phyloP scores from a whole-genome alignment of 768 basidiomycete genomes.

The Rhodotorula sphaerocarpa region DNA sequence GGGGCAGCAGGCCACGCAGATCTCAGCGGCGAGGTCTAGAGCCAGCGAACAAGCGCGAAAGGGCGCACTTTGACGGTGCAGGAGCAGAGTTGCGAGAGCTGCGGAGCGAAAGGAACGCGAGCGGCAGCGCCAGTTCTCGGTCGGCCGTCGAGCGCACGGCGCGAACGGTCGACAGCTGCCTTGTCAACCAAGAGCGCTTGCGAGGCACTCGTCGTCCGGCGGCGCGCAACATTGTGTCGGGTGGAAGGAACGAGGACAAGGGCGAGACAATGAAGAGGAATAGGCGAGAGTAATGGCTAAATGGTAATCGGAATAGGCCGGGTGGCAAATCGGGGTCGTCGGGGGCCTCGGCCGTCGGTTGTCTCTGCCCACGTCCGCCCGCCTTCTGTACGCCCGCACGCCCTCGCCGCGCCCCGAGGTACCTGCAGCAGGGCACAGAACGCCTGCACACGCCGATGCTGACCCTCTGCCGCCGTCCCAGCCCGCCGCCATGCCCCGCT shows the following conservation, averaged over 20 bases:
- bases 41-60: neutral
- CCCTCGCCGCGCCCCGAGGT: neutral
- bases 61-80: neutral
- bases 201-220: no score
- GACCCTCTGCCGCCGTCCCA: neutral
- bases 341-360: no score
- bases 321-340: no score
- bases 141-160: neutral
- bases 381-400: no score
- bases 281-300: no score
- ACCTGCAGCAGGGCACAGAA: neutral
- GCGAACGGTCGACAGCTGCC: slow-evolving; percentile 1
- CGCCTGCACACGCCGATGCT: neutral
- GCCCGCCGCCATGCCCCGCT: neutral
- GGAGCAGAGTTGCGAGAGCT: neutral
- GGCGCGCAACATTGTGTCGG: neutral
- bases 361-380: no score
- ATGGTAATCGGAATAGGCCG: no score
- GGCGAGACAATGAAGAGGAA: no score
- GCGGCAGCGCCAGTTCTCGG: slow-evolving; percentile 24
- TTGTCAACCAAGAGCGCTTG: no score
- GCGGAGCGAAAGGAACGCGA: slow-evolving; percentile 21
- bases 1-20: neutral
- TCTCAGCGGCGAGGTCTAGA: neutral
- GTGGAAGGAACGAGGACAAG: neutral